Evolutionary conservation across 23 red algal genomes (phyloP).

Genomic region (Agarophyton chilense): DNA sequence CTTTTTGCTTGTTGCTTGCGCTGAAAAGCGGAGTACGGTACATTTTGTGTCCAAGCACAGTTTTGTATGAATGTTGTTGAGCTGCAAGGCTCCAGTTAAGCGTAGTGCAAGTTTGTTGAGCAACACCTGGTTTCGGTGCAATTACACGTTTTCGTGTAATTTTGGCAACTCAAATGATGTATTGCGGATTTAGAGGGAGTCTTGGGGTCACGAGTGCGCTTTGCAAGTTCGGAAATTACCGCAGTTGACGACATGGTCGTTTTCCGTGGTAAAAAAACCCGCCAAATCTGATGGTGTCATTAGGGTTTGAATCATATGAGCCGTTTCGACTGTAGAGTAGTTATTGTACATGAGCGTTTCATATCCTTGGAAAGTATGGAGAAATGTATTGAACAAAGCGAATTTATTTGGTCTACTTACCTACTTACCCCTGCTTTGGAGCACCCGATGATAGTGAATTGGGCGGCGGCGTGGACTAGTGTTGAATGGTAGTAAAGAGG

Average conservation of each 20-base stretch:
- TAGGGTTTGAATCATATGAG: neutral
- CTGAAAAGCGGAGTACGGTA: too few species aligned
- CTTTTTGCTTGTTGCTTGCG: too few species aligned
- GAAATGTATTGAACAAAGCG: neutral
- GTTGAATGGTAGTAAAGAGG: too few species aligned
- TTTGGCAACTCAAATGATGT: neutral
- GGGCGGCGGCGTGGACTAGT: neutral
- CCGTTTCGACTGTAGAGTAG: neutral
- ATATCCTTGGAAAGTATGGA: too few species aligned
- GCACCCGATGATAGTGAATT: slow-evolving; percentile 16
- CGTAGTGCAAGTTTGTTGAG: too few species aligned
- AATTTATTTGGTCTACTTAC: neutral
- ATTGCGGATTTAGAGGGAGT: neutral
- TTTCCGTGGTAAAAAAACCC: neutral
- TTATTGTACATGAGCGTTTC: too few species aligned
- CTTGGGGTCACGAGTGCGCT: neutral
- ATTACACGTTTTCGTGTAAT: neutral
- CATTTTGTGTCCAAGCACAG: too few species aligned
- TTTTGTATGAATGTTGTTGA: too few species aligned
- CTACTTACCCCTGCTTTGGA: neutral
- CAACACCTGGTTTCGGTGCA: neutral
- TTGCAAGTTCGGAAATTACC: too few species aligned
- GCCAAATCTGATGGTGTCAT: slow-evolving; percentile 3
- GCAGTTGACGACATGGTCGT: neutral
- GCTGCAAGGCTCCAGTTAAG: too few species aligned